Conservation (phyloP, 2,329 filamentous ascomycete species). For the Xylariaceae sp. region DNA sequence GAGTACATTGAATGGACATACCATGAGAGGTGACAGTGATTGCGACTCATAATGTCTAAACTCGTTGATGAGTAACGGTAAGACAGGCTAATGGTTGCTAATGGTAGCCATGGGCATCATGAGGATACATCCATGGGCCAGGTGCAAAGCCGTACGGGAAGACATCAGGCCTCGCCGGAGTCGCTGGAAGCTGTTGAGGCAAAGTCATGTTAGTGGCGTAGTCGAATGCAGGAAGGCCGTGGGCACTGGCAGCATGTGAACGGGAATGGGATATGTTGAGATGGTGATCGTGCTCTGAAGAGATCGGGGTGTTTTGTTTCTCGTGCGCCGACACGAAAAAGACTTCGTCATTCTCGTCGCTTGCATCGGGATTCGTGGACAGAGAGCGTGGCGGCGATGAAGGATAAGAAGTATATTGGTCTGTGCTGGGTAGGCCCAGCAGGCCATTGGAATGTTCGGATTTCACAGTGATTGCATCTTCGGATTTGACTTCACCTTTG, state of each 20-base stretch:
- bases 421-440: slow-evolving; percentile 7
- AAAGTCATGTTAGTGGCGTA: slow-evolving; percentile 30
- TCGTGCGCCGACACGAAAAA: slow-evolving; percentile 27
- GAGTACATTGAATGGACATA: not conserved
- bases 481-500: slow-evolving; percentile 35
- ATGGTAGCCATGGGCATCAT: slow-evolving; percentile 24
- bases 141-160: slow-evolving; percentile 25
- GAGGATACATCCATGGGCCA: slow-evolving; percentile 24
- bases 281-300: slow-evolving; percentile 5
- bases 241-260: slow-evolving; percentile 16
- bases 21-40: not conserved
- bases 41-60: not conserved
- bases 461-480: slow-evolving; percentile 32
- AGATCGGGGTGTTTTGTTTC: slow-evolving; percentile 17
- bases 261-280: slow-evolving; percentile 15
- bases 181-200: slow-evolving; percentile 20
- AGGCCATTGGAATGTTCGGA: slow-evolving; percentile 24
- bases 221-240: slow-evolving; percentile 26
- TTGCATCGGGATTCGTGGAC: slow-evolving; percentile 4
- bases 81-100: slow-evolving; percentile 17
- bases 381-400: slow-evolving; percentile 7
- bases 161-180: slow-evolving; percentile 16
- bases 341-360: slow-evolving; percentile 32
- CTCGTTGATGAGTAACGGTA: not conserved
- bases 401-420: slow-evolving; percentile 1